Conservation (phyloP, 2,329 filamentous ascomycete species). For the Venturia aucupariae region DNA sequence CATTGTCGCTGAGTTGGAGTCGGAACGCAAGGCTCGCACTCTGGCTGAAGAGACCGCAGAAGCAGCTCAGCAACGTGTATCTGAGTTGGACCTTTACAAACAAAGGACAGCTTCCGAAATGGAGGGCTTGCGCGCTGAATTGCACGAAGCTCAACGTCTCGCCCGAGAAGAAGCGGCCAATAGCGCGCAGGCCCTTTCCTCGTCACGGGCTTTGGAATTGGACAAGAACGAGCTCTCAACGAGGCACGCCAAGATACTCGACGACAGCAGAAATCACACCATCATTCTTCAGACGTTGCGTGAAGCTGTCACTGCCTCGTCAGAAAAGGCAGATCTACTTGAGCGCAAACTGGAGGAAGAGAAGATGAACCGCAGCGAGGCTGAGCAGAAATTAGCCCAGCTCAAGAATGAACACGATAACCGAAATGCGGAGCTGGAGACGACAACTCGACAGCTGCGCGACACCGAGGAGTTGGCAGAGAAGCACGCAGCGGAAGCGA, state of each 20-base stretch:
- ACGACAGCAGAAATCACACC: conserved; percentile 59
- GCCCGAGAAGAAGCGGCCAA: conserved; percentile 74
- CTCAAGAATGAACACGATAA: conserved; percentile 78
- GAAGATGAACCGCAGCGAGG: conserved; percentile 59
- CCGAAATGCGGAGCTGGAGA: conserved; percentile 66
- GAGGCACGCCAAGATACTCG: conserved; percentile 57
- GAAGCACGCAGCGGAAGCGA: conserved; percentile 78
- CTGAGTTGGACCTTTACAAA: conserved; percentile 74
- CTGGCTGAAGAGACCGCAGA: conserved; percentile 81
- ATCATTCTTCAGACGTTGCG: conserved; percentile 66
- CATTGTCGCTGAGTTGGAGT: conserved; percentile 60
- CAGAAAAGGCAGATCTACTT: conserved; percentile 64
- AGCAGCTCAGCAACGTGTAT: conserved; percentile 72
- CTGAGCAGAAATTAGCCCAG: conserved; percentile 67
- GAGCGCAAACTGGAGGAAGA: conserved; percentile 82
- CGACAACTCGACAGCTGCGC: conserved; percentile 60
- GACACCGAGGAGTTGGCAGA: conserved; percentile 85
- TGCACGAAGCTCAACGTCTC: conserved; percentile 70
- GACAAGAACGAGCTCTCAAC: conserved; percentile 71
- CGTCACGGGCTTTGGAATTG: conserved; percentile 66
- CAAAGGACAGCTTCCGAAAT: conserved; percentile 77
- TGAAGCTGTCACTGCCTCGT: conserved; percentile 68
- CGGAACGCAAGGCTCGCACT: conserved; percentile 71
- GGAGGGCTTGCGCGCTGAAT: conserved; percentile 73
- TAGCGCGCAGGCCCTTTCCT: conserved; percentile 65